Conservation (phyloP, 2,329 filamentous ascomycete genomes). For the Pseudocercospora ulei region DNA sequence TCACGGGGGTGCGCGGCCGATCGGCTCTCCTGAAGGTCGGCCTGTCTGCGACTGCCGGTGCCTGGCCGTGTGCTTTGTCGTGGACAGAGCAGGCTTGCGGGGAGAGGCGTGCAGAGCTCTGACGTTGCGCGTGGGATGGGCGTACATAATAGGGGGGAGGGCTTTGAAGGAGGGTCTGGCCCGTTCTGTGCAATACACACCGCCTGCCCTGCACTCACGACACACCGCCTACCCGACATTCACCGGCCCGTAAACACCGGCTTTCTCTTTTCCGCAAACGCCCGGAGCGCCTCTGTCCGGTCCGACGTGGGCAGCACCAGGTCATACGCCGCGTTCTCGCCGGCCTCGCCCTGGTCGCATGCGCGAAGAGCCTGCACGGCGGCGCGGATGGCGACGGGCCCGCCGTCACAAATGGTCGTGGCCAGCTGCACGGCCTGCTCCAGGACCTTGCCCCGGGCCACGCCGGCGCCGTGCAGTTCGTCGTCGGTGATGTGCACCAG, state of each 20-base stretch:
- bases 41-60: too few species aligned
- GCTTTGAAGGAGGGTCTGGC: too few species aligned
- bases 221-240: too few species aligned
- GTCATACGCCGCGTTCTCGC: slow-evolving; percentile 83
- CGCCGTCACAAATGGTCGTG: slow-evolving; percentile 77
- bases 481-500: slow-evolving; percentile 66
- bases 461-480: slow-evolving; percentile 43
- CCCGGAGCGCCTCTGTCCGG: slow-evolving; percentile 73
- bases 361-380: slow-evolving; percentile 68
- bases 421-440: slow-evolving; percentile 70
- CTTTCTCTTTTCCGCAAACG: slow-evolving; percentile 69
- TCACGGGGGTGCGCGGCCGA: too few species aligned
- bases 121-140: too few species aligned
- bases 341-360: slow-evolving; percentile 55
- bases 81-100: too few species aligned
- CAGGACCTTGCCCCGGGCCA: slow-evolving; percentile 58
- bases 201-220: too few species aligned
- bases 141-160: too few species aligned
- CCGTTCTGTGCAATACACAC: too few species aligned
- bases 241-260: slow-evolving; percentile 55
- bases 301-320: slow-evolving; percentile 76
- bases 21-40: too few species aligned
- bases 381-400: slow-evolving; percentile 69
- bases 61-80: too few species aligned
- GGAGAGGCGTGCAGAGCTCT: too few species aligned